Evolutionary conservation across 768 basidiomycete genomes (phyloP).

Genomic region (Tephrocybe sp.): DNA sequence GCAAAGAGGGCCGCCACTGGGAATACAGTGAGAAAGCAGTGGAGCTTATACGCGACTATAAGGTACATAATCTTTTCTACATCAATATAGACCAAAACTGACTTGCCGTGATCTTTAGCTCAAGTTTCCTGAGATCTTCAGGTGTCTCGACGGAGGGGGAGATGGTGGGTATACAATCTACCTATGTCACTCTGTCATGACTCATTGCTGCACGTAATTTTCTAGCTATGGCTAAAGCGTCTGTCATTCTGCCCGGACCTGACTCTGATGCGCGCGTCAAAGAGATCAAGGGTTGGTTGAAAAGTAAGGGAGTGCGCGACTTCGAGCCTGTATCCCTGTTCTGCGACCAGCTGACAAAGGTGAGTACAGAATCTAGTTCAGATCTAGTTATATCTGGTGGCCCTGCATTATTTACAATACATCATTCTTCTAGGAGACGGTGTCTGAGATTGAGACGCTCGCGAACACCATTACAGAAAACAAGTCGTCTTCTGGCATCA

Average conservation of each 20-base stretch:
- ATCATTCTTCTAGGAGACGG: slow-evolving; percentile 56
- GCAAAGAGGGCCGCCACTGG: slow-evolving; percentile 84
- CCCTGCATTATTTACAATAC: background rate
- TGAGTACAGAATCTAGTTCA: slow-evolving; percentile 27
- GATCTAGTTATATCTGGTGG: background rate
- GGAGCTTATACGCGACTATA: slow-evolving; percentile 80
- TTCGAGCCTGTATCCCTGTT: slow-evolving; percentile 92
- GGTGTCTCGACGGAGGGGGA: slow-evolving; percentile 64
- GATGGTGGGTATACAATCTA: slow-evolving; percentile 54
- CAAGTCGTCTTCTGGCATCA: slow-evolving; percentile 66
- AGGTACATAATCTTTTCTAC: slow-evolving; percentile 39
- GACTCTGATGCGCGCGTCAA: slow-evolving; percentile 71
- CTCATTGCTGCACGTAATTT: background rate
- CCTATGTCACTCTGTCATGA: background rate
- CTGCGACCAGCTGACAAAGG: slow-evolving; percentile 90
- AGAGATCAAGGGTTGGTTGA: slow-evolving; percentile 86
- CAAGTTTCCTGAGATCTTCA: slow-evolving; percentile 84
- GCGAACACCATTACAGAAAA: slow-evolving; percentile 67
- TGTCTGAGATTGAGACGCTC: slow-evolving; percentile 73
- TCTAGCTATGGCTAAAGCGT: slow-evolving; percentile 73
- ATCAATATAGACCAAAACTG: background rate
- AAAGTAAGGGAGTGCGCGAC: slow-evolving; percentile 81
- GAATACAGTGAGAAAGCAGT: slow-evolving; percentile 91
- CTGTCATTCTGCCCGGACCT: slow-evolving; percentile 51
- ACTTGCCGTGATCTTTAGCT: slow-evolving; percentile 37